Evolutionary conservation across 1,284 basidiomycete genomes (phyloP), one percentile per base, ranked within the genome.

Genomic region (Pseudozyma pruni): DNA sequence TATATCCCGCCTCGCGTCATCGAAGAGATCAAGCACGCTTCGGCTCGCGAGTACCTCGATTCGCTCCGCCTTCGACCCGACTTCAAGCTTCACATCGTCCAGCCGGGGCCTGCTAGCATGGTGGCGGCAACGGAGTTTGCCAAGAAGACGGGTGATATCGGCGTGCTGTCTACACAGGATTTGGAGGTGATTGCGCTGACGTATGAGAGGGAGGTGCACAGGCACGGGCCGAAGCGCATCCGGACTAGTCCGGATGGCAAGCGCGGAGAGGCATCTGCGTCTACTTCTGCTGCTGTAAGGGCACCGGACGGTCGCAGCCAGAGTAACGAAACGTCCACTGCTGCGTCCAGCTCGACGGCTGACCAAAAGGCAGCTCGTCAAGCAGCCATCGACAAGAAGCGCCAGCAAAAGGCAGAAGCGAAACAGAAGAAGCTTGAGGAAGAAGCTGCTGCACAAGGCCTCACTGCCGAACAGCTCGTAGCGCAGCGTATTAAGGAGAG

Each of bases 81-180:
- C 35, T 72, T 79, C 42, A 59, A 75, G 31, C 67, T 81, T 20
- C 62, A 75, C 23, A 55, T 81, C 14, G 64, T 74, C 10, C 77
- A 81, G 41, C 72, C 79, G 7, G 66, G 72, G 10, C 62, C 79
- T 7, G 72, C 78, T 34, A 77, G 78, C 25, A 59, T 80, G 63
- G 49, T 59, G 32, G 38, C 74, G 92, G 96, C 95, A 9, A 91
- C 91, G 47, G 90, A 91, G 66, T 91, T 90, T 83, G 92, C 96
- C 4, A 94, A 93, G 86, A 92, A 93, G 86, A 97, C 95, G 0
- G 96, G 96, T 83, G 96, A 98, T 84, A 95, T 93, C 81, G 87
- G 92, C 32, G 95, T 95, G 41, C 87, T 99, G 29, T 97, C 94
- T 9, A 87, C 90, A 77, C 88, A 94, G 16, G 96, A 99, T 88